Conservation (phyloP, 192 early-diverging fungal species). For the Gryganskiella cystojenkinii region DNA sequence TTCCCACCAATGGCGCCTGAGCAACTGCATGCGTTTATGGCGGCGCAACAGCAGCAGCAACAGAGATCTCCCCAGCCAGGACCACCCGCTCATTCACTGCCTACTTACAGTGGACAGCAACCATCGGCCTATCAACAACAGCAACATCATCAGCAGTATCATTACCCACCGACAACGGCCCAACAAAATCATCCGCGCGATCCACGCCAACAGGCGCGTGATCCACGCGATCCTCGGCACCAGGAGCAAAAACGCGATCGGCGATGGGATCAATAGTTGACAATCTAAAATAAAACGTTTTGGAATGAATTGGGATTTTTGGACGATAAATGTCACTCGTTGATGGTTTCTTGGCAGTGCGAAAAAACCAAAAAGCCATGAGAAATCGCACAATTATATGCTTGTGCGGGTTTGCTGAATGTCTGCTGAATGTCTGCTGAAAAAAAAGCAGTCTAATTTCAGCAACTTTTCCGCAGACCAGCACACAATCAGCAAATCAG, state of each 20-base stretch:
- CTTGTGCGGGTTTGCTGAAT: too few species aligned
- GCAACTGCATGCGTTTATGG: constrained; percentile 26
- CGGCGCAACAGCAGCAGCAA: constrained; percentile 10
- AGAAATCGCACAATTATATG: too few species aligned
- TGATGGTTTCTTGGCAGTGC: too few species aligned
- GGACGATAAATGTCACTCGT: too few species aligned
- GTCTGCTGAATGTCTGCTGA: too few species aligned
- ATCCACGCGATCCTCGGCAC: too few species aligned
- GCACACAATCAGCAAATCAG: too few species aligned
- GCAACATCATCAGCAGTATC: not conserved
- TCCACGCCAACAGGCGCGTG: too few species aligned
- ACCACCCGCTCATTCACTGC: constrained; percentile 7
- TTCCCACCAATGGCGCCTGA: constrained; percentile 25
- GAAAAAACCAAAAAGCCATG: too few species aligned
- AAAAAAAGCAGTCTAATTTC: too few species aligned
- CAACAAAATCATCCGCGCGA: not conserved
- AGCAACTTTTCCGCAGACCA: too few species aligned
- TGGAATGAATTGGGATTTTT: too few species aligned
- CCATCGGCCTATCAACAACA: not conserved
- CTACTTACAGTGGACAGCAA: constrained; percentile 3
- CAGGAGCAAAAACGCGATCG: not conserved
- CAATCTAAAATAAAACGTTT: not conserved
- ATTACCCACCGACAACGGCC: constrained; percentile 4
- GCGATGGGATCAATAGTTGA: not conserved
- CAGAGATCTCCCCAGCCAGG: not conserved